Evolutionary conservation across 768 basidiomycete genomes (phyloP).

Genomic region (Lactarius sp.): DNA sequence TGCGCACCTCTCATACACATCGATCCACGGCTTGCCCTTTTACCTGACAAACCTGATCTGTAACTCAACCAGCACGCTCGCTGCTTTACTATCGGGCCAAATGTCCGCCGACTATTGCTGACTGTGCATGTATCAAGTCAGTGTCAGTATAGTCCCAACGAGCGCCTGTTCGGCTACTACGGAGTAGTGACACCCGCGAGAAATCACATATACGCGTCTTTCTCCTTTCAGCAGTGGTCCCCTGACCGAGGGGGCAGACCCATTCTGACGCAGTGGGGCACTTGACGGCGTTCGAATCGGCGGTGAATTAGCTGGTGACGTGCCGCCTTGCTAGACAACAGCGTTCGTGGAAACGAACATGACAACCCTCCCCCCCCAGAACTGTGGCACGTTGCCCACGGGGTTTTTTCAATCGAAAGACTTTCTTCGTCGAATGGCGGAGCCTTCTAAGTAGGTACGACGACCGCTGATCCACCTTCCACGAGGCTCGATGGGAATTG

Average conservation of each 20-base stretch:
- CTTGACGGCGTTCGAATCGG: constrained; percentile 9
- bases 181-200: constrained; percentile 13
- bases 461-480: constrained; percentile 15
- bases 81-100: neutral
- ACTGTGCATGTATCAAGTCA: neutral
- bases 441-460: neutral
- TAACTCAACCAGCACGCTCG: neutral
- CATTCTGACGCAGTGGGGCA: neutral
- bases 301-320: constrained; percentile 1
- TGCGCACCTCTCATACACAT: constrained; percentile 7
- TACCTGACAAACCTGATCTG: neutral
- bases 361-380: neutral
- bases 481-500: neutral
- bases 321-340: neutral
- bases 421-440: neutral
- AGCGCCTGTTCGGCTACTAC: constrained; percentile 8
- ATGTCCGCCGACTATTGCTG: neutral
- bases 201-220: constrained; percentile 11
- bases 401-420: neutral
- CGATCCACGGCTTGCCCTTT: constrained; percentile 2
- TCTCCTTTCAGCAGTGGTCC: constrained; percentile 17
- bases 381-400: neutral
- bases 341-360: neutral
- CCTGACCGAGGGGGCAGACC: constrained; percentile 10
- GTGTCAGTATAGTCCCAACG: neutral